phyloP scores from a whole-genome alignment of 257 asterid genomes.

The Petrea volubilis region DNA sequence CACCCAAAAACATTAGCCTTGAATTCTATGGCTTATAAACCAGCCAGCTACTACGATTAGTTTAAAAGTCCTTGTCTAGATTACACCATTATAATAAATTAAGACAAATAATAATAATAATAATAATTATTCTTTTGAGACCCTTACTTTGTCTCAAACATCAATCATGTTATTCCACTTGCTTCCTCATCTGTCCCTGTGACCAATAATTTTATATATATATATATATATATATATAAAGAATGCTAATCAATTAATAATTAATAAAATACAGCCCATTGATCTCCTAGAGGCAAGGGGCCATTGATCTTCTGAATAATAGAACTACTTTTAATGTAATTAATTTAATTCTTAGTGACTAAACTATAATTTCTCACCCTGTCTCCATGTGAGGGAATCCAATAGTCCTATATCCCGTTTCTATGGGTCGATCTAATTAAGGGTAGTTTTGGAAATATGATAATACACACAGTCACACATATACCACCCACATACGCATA shows the following conservation, averaged over 20 bases:
- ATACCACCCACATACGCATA: too few species aligned
- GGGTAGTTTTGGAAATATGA: constrained; percentile 2
- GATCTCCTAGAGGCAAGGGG: neutral
- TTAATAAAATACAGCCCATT: neutral
- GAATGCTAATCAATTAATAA: neutral
- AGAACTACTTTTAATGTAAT: neutral
- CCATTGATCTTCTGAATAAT: constrained; percentile 4
- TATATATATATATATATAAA: too few species aligned
- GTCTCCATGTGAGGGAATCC: constrained; percentile 26
- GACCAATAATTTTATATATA: neutral
- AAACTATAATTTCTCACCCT: constrained; percentile 10
- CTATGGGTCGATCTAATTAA: neutral
- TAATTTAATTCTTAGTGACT: neutral
- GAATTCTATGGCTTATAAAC: neutral
- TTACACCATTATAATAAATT: neutral
- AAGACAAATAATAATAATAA: neutral
- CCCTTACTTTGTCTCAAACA: neutral
- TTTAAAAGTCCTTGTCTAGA: constrained; percentile 1
- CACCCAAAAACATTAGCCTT: neutral
- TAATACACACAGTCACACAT: too few species aligned
- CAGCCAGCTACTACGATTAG: neutral
- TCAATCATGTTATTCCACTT: constrained; percentile 19
- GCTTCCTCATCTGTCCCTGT: neutral
- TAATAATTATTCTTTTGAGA: neutral
- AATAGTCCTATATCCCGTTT: neutral